Evolutionary conservation across 148 eudicot genomes (phyloP).

Genomic region (Fallopia convolvulus): DNA sequence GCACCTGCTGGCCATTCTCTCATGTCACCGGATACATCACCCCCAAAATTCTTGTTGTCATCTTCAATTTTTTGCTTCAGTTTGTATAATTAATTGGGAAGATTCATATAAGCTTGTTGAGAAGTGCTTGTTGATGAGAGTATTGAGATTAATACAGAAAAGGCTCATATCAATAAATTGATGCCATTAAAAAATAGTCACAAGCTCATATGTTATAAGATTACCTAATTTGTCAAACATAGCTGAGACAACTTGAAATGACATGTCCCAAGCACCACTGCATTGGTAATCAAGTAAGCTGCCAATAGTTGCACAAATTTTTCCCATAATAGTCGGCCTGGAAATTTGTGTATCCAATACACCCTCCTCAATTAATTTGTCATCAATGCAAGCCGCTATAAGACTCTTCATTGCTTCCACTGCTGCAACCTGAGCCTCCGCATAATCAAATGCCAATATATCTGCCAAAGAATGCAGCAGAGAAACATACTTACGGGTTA

Average conservation of each 20-base stretch:
- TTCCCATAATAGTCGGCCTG: slow-evolving; percentile 63
- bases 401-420: slow-evolving; percentile 68
- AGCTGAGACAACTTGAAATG: slow-evolving; percentile 68
- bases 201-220: background rate
- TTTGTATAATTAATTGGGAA: background rate
- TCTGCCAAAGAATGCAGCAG: slow-evolving; percentile 34
- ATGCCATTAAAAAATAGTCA: background rate
- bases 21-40: background rate
- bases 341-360: slow-evolving; percentile 35
- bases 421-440: slow-evolving; percentile 75
- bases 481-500: slow-evolving; percentile 7
- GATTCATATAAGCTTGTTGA: background rate
- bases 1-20: background rate
- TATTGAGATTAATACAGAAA: background rate
- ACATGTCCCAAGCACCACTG: slow-evolving; percentile 67
- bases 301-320: slow-evolving; percentile 66
- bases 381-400: slow-evolving; percentile 65
- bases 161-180: background rate
- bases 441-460: slow-evolving; percentile 70
- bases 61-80: background rate
- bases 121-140: background rate
- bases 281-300: slow-evolving; percentile 72
- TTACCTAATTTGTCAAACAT: slow-evolving; percentile 92
- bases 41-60: background rate
- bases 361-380: slow-evolving; percentile 55